Conservation (phyloP, 495 filamentous ascomycete genomes). For the Aspergillus avenaceus region DNA sequence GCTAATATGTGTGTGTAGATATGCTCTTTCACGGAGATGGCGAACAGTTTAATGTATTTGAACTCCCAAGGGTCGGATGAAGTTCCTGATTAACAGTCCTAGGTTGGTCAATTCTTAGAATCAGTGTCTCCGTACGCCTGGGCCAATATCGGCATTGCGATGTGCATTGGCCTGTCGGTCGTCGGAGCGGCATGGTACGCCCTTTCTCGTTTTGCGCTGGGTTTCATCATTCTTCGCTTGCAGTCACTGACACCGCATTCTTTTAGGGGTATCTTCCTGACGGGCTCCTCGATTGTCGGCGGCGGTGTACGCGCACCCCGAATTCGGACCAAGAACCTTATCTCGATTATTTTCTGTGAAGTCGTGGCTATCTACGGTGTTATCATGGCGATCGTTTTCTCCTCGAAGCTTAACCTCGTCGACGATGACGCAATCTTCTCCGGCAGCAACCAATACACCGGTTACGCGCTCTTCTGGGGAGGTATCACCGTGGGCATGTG, state of each 20-base stretch:
- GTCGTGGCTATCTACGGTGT: conserved; percentile 99
- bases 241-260: conserved; percentile 23
- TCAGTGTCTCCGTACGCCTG: conserved; percentile 90
- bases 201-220: not conserved
- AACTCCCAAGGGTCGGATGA: not conserved
- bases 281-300: conserved; percentile 96
- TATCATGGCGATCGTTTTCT: conserved; percentile 99
- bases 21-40: conserved; percentile 97
- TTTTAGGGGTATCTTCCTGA: conserved; percentile 94
- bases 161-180: conserved; percentile 93
- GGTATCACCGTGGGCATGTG: conserved; percentile 91
- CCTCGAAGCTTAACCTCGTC: conserved; percentile 68
- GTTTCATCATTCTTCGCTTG: not conserved
- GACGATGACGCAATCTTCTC: conserved; percentile 52
- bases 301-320: conserved; percentile 93
- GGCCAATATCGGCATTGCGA: conserved; percentile 84
- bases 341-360: conserved; percentile 99
- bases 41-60: conserved; percentile 86
- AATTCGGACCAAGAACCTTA: conserved; percentile 98
- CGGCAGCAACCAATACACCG: conserved; percentile 82
- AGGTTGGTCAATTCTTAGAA: conserved; percentile 95
- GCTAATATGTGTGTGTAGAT: conserved; percentile 54
- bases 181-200: conserved; percentile 95
- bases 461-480: conserved; percentile 93
- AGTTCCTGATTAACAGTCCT: conserved; percentile 20